Conservation (phyloP, 2,329 filamentous ascomycete genomes). For the Beauveria rudraprayagi region DNA sequence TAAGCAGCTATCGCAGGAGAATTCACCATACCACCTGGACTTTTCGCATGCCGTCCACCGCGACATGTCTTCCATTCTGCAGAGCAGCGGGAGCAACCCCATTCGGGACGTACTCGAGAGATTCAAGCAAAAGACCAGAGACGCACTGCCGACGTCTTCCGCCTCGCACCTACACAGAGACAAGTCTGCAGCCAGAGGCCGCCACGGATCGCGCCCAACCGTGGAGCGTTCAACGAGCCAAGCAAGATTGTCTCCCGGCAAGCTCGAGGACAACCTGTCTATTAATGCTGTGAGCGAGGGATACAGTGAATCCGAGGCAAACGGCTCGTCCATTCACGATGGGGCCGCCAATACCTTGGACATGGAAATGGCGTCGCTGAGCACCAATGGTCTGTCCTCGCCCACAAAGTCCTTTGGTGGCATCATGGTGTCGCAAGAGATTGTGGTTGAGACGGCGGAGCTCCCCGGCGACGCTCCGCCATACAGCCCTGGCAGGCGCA, state of each 20-base stretch:
- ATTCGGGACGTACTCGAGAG: neutral
- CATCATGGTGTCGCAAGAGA: slow-evolving; percentile 55
- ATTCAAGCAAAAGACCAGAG: neutral
- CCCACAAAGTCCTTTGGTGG: slow-evolving; percentile 35
- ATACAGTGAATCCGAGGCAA: neutral
- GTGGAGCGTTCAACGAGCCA: slow-evolving; percentile 5
- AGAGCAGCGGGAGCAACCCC: slow-evolving; percentile 14
- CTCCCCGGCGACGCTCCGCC: neutral
- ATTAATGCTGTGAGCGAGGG: neutral
- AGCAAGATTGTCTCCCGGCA: slow-evolving; percentile 17
- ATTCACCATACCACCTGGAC: slow-evolving; percentile 44
- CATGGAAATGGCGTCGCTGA: slow-evolving; percentile 3
- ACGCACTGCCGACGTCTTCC: neutral
- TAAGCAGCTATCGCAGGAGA: slow-evolving; percentile 54
- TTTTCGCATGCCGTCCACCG: slow-evolving; percentile 54
- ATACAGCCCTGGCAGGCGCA: neutral
- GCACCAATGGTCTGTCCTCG: neutral
- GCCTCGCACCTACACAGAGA: neutral
- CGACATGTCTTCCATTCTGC: slow-evolving; percentile 47
- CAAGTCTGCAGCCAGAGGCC: neutral
- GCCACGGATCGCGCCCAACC: neutral
- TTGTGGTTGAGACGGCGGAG: slow-evolving; percentile 29
- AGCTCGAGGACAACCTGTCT: slow-evolving; percentile 9
- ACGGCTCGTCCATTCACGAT: slow-evolving; percentile 5
- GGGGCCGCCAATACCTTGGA: neutral